Conservation (phyloP, 163 green algal genomes). For the Chlorella variabilis region DNA sequence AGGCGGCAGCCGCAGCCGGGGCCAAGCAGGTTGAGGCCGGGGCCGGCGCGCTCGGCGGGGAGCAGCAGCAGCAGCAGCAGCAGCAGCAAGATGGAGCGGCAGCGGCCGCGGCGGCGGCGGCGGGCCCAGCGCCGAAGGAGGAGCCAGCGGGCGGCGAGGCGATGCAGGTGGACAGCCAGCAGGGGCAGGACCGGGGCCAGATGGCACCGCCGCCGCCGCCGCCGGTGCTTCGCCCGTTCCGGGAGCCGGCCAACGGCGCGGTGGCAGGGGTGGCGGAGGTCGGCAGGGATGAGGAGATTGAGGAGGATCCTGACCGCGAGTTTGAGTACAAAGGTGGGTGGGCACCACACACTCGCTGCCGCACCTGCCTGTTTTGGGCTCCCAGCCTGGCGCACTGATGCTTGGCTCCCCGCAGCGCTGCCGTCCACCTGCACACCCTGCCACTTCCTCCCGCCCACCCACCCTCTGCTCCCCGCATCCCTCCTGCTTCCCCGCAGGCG, state of each 20-base stretch:
- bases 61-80: neutral
- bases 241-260: too few species aligned
- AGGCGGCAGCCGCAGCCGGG: neutral
- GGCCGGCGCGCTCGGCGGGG: too few species aligned
- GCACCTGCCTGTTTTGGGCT: neutral
- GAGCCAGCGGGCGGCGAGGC: neutral
- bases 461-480: neutral
- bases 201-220: neutral
- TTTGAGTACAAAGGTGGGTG: conserved; percentile 55
- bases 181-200: neutral
- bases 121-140: neutral
- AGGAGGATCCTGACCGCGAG: conserved; percentile 78
- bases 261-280: neutral
- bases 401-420: neutral
- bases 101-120: neutral
- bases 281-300: neutral
- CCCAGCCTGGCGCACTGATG: neutral
- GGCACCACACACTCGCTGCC: neutral
- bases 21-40: too few species aligned
- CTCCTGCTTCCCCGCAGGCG: neutral
- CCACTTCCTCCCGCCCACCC: neutral
- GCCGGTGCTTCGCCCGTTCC: too few species aligned
- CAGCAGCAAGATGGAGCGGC: too few species aligned
- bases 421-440: neutral
- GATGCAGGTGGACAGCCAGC: conserved; percentile 2